phyloP scores from a whole-genome alignment of 2,329 filamentous ascomycete genomes.

The Xylariaceae sp. region DNA sequence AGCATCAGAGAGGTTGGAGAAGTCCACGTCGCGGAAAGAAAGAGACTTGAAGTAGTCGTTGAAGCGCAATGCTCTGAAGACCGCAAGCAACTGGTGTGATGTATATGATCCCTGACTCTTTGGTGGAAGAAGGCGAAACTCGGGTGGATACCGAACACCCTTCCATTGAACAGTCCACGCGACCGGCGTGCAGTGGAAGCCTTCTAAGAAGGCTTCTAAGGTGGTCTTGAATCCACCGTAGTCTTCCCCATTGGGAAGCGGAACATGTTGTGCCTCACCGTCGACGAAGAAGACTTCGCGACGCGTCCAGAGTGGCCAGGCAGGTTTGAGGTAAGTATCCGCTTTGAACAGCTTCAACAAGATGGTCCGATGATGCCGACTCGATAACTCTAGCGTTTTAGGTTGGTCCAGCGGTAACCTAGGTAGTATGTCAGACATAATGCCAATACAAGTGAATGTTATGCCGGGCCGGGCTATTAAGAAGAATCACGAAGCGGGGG shows the following conservation, averaged over 20 bases:
- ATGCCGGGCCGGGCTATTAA: too few species aligned
- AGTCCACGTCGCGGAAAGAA: conserved; percentile 50
- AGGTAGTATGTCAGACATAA: conserved; percentile 8
- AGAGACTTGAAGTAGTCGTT: conserved; percentile 57
- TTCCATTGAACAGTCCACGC: conserved; percentile 50
- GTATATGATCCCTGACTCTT: conserved; percentile 37
- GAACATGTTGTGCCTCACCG: conserved; percentile 48
- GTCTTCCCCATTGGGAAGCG: conserved; percentile 50
- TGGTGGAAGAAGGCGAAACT: conserved; percentile 48
- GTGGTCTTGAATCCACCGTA: conserved; percentile 52
- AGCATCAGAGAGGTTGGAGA: conserved; percentile 36
- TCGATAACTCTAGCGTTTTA: conserved; percentile 47
- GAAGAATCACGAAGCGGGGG: too few species aligned
- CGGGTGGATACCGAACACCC: conserved; percentile 39
- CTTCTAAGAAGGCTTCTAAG: conserved; percentile 50
- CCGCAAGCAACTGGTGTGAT: conserved; percentile 49
- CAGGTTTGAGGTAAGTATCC: conserved; percentile 53
- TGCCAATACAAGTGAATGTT: not conserved
- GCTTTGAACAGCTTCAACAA: conserved; percentile 50
- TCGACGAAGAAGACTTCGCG: conserved; percentile 48
- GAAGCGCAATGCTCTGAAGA: conserved; percentile 52
- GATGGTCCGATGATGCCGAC: conserved; percentile 49
- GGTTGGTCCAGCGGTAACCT: conserved; percentile 41
- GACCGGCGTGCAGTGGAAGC: conserved; percentile 45
- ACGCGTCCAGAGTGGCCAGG: conserved; percentile 54